These are phyloP conservation scores for Trapa incisa DNA, from an alignment of 345 rosid genomes.

Conservation along the genomic window DNA sequence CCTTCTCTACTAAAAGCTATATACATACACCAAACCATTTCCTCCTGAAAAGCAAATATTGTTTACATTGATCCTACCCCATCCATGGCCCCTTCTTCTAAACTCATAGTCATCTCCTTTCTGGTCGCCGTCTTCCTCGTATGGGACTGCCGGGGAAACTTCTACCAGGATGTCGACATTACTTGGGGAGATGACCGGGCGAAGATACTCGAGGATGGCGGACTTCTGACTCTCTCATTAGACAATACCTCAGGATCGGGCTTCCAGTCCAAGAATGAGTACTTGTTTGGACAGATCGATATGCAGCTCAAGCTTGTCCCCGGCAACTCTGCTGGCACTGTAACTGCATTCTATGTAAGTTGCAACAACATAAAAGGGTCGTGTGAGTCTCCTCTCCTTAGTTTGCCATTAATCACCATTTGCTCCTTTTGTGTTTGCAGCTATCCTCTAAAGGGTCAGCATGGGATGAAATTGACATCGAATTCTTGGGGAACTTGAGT, in stretches of 20 bases:
- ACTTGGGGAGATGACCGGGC: slow-evolving; percentile 55
- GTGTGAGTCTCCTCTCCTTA: too few relatives aligned
- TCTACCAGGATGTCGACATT: slow-evolving; percentile 30
- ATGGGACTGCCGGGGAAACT: slow-evolving; percentile 12
- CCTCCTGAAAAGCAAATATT: too few relatives aligned
- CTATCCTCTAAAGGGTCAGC: slow-evolving; percentile 3
- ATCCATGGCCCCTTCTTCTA: too few relatives aligned
- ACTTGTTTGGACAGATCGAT: slow-evolving; percentile 36
- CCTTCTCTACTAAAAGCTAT: too few relatives aligned
- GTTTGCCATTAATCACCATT: too few relatives aligned
- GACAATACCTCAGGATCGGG: slow-evolving; percentile 50
- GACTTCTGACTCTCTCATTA: slow-evolving; percentile 44
- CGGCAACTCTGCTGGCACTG: slow-evolving; percentile 53
- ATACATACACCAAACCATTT: too few relatives aligned
- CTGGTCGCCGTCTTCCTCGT: too few relatives aligned
- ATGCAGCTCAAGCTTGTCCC: slow-evolving; percentile 52
- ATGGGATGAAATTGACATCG: slow-evolving; percentile 4
- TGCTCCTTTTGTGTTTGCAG: slow-evolving; percentile 1
- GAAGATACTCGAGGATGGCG: slow-evolving; percentile 38
- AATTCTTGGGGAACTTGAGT: slow-evolving; percentile 3
- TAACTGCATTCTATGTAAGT: slow-evolving; percentile 40
- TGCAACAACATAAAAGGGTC: too few relatives aligned
- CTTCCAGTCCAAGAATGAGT: slow-evolving; percentile 43
- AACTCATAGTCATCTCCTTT: too few relatives aligned
- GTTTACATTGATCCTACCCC: too few relatives aligned